These are phyloP conservation scores for Flaveria brownii DNA, from an alignment of 129 eudicot species.

Conservation along the genomic window DNA sequence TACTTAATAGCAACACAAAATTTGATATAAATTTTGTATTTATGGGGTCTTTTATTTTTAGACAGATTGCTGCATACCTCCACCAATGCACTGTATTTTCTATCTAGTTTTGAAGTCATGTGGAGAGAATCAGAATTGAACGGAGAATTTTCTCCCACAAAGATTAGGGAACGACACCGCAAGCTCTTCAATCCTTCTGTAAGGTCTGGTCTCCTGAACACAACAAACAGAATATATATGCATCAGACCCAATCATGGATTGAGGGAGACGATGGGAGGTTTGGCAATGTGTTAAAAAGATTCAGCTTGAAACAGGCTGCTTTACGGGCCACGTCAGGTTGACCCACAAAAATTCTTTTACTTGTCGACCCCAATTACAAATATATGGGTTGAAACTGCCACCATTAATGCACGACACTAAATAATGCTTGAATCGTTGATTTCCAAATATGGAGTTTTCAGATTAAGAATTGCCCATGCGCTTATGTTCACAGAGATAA, in stretches of 20 bases:
- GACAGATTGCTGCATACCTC: constrained; percentile 53
- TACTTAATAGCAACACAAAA: too few relatives aligned
- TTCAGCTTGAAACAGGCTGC: neutral
- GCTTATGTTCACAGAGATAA: neutral
- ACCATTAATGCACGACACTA: neutral
- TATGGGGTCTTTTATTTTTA: neutral
- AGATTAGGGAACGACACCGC: constrained; percentile 74
- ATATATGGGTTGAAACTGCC: neutral
- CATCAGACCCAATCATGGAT: neutral
- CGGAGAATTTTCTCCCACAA: constrained; percentile 90
- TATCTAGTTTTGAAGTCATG: constrained; percentile 91
- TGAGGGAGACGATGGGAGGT: neutral
- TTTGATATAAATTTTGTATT: too few relatives aligned
- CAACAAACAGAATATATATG: neutral
- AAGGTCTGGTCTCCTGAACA: constrained; percentile 82
- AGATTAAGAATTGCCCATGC: too few relatives aligned
- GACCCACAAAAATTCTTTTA: neutral
- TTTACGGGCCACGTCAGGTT: neutral
- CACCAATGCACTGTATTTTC: constrained; percentile 83
- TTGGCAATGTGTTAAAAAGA: neutral
- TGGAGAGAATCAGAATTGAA: constrained; percentile 81
- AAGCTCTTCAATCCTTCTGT: constrained; percentile 65
- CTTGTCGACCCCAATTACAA: neutral
- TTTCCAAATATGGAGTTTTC: neutral
- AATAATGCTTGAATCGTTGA: neutral